Conservation (phyloP, 1,284 basidiomycete species). For the Heliocybe sulcata region DNA sequence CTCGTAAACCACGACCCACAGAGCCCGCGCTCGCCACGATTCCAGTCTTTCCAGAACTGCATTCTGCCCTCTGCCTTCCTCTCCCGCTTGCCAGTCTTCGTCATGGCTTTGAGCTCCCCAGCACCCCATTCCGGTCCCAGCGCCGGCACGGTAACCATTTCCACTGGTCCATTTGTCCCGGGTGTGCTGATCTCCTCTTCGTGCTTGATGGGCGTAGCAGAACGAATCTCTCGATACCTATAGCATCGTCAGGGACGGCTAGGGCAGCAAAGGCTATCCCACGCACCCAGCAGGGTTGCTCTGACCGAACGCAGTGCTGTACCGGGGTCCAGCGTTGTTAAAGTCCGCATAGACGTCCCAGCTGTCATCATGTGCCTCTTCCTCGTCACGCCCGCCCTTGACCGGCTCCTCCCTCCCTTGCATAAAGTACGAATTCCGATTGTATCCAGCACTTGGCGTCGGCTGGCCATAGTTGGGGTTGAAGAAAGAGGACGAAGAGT, state of each 20-base stretch:
- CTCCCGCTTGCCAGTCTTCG: constrained; percentile 58
- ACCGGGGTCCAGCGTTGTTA: constrained; percentile 80
- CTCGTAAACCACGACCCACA: constrained; percentile 76
- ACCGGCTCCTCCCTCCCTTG: constrained; percentile 64
- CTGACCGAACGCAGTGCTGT: constrained; percentile 52
- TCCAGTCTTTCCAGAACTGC: constrained; percentile 62
- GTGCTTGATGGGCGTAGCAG: constrained; percentile 18
- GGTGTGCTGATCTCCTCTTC: constrained; percentile 26
- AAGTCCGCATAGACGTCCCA: constrained; percentile 91
- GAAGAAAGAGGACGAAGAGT: constrained; percentile 64
- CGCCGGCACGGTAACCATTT: constrained; percentile 83
- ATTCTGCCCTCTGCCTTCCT: constrained; percentile 46
- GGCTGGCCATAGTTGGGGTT: constrained; percentile 26
- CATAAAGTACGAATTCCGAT: constrained; percentile 54
- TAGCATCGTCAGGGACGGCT: neutral
- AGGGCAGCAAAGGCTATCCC: constrained; percentile 9
- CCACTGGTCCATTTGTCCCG: constrained; percentile 39
- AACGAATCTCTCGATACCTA: constrained; percentile 1
- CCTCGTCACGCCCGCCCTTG: constrained; percentile 63
- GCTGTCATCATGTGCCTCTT: constrained; percentile 36
- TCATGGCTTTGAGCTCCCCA: constrained; percentile 69
- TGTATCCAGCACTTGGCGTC: constrained; percentile 54
- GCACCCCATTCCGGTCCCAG: constrained; percentile 83
- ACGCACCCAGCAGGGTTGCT: constrained; percentile 29
- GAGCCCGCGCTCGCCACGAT: constrained; percentile 63